Evolutionary conservation across 768 basidiomycete species (phyloP), one percentile per base, ranked within the genome.

Genomic region (Serendipita sp.): DNA sequence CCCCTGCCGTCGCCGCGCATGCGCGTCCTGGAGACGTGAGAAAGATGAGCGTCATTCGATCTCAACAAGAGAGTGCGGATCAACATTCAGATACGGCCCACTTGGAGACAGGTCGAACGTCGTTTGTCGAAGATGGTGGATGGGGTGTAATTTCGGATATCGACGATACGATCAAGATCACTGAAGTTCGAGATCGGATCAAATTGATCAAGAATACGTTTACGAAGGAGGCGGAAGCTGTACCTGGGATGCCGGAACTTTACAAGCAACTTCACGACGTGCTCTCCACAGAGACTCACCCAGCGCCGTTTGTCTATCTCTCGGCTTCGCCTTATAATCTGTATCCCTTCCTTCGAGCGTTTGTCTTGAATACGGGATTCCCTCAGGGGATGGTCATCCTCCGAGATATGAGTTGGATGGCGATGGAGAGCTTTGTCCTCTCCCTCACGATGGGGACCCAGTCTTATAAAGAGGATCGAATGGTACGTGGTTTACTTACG

Each of bases 281-380:
- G 16, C 24, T 60, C 30, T 45, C 37, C 13, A 63, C 63, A 7
- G n/a, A 34, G 41, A n/a, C 1, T 5, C 4, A 44, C 18, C 41
- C 37, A 7, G 24, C 63, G 4, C 63, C 45, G 41, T 63, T 63
- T 30, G 5, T 47, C n/a, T 63, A 63, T 37, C 24, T 63, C 5
- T 44, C 37, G 1, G 63, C 41, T 3, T 44, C 37, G 34, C 63
- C 63, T 11, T 63, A 45, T 24, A 44, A 63, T 13, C 18, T 63
- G 63, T 63, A 60, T 45, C 63, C 63, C 35, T 63, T 63, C 63
- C 63, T 63, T 41, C n/a, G 45, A 7, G 32, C 3, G 15, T 63
- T 63, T 34, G 34, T 63, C 37, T 24, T n/a, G 41, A 41, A 62
- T 8, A 34, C 63, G 11, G 35, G 35, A 30, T 63, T 45, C 63